These are phyloP conservation scores for Antrodiella citrinella DNA, from an alignment of 768 basidiomycete species.

Conservation along the genomic window DNA sequence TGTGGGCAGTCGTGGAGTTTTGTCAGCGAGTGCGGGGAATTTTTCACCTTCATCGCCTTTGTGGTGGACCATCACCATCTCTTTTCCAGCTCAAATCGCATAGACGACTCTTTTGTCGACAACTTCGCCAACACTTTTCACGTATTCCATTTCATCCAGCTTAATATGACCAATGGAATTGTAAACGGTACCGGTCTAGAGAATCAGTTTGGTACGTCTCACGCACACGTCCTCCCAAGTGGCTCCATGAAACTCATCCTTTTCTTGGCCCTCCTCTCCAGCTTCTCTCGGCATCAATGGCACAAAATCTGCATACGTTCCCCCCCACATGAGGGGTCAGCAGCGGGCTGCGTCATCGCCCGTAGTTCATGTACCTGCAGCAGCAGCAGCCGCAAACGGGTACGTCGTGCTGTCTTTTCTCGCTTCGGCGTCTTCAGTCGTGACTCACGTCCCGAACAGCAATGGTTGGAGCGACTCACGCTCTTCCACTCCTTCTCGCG, in stretches of 20 bases:
- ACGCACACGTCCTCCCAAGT: slow-evolving; percentile 1
- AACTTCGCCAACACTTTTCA: slow-evolving; percentile 12
- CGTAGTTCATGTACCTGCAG: too few species aligned
- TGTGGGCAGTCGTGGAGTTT: slow-evolving; percentile 5
- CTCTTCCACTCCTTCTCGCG: slow-evolving; percentile 47
- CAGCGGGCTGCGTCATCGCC: slow-evolving; percentile 74
- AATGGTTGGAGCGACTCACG: slow-evolving; percentile 73
- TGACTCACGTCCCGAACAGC: slow-evolving; percentile 23
- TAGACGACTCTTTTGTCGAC: slow-evolving; percentile 24
- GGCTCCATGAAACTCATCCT: slow-evolving; percentile 2
- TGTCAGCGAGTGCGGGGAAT: slow-evolving; percentile 17
- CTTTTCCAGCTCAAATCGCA: slow-evolving; percentile 20
- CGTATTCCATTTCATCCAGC: slow-evolving; percentile 24
- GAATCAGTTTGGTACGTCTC: slow-evolving; percentile 58
- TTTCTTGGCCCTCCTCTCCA: slow-evolving; percentile 21
- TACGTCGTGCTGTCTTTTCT: slow-evolving; percentile 24
- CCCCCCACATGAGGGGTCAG: slow-evolving; percentile 78
- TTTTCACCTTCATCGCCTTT: slow-evolving; percentile 23
- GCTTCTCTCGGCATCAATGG: slow-evolving; percentile 70
- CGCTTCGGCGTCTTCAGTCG: background rate
- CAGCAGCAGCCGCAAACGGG: slow-evolving; percentile 50
- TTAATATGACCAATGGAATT: slow-evolving; percentile 89
- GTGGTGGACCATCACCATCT: slow-evolving; percentile 28
- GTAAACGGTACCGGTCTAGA: slow-evolving; percentile 76
- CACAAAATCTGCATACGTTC: slow-evolving; percentile 75